Evolutionary conservation across 106 monocot genomes (phyloP).

Genomic region (Agapanthus africanus): DNA sequence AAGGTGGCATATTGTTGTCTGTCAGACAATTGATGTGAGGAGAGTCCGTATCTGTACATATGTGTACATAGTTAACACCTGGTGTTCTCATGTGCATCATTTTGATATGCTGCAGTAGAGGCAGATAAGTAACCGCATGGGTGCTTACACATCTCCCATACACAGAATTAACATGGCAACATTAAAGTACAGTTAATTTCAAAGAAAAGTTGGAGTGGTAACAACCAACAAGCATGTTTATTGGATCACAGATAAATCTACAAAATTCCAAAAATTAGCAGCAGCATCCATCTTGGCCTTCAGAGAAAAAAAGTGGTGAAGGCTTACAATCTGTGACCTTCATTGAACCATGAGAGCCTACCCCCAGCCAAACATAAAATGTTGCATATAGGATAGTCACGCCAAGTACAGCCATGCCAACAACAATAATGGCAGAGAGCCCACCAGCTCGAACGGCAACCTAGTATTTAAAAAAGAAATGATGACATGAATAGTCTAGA

Average conservation of each 20-base stretch:
- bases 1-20: no score
- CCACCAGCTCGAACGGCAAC: constrained; percentile 99
- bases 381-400: constrained; percentile 86
- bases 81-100: neutral
- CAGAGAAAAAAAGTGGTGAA: neutral
- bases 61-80: neutral
- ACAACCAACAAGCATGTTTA: neutral
- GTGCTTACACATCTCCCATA: neutral
- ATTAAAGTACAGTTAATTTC: neutral
- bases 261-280: neutral
- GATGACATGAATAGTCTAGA: no score
- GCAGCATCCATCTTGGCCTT: neutral
- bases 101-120: no score
- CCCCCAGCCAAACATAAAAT: constrained; percentile 85
- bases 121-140: neutral
- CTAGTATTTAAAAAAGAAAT: constrained; percentile 42
- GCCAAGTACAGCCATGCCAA: constrained; percentile 97
- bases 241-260: neutral
- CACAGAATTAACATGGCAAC: neutral
- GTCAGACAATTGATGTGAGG: no score
- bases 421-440: constrained; percentile 93
- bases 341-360: constrained; percentile 84
- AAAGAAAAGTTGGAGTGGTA: neutral
- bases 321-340: constrained; percentile 95
- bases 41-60: no score